Percentiles rank a stretch among this genome's conserved stretches.
These are phyloP conservation scores for Circinella umbellata DNA, from an alignment of 371 early-diverging fungal species.

Conservation along the genomic window DNA sequence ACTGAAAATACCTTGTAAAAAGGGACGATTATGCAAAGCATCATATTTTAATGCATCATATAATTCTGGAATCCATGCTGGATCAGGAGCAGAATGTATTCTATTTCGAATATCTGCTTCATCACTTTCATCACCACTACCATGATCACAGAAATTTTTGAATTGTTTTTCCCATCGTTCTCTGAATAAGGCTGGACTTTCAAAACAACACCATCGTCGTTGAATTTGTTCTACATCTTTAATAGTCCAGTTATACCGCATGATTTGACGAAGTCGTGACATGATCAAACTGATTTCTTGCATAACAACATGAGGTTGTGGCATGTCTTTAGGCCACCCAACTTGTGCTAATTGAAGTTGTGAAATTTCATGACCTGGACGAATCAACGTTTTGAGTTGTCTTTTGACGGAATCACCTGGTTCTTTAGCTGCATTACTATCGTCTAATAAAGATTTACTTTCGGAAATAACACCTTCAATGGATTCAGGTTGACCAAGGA, in stretches of 20 bases:
- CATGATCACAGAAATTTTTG: slow-evolving; percentile 81
- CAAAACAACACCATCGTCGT: slow-evolving; percentile 81
- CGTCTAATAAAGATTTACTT: slow-evolving; percentile 92
- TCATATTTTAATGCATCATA: slow-evolving; percentile 97
- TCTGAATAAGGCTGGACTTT: slow-evolving; percentile 74
- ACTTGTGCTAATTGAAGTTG: slow-evolving; percentile 39
- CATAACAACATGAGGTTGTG: slow-evolving; percentile 69
- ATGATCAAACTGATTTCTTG: slow-evolving; percentile 75
- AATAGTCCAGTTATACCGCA: slow-evolving; percentile 78
- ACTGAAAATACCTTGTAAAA: slow-evolving; percentile 74
- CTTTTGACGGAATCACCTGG: slow-evolving; percentile 87
- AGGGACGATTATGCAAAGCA: slow-evolving; percentile 89
- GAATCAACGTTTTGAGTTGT: slow-evolving; percentile 63
- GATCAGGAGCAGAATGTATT: slow-evolving; percentile 50
- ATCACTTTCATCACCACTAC: slow-evolving; percentile 44
- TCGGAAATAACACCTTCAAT: slow-evolving; percentile 67
- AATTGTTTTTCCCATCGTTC: slow-evolving; percentile 98
- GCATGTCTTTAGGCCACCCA: slow-evolving; percentile 61
- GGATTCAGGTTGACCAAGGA: slow-evolving; percentile 67
- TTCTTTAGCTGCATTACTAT: slow-evolving; percentile 93
- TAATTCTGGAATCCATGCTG: slow-evolving; percentile 90
- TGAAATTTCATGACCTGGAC: slow-evolving; percentile 58
- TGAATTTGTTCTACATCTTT: slow-evolving; percentile 66
- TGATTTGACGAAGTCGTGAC: slow-evolving; percentile 67
- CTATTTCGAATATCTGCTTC: slow-evolving; percentile 33